phyloP scores from a whole-genome alignment of 768 basidiomycete genomes.

The Cyclocybe cylindracea region DNA sequence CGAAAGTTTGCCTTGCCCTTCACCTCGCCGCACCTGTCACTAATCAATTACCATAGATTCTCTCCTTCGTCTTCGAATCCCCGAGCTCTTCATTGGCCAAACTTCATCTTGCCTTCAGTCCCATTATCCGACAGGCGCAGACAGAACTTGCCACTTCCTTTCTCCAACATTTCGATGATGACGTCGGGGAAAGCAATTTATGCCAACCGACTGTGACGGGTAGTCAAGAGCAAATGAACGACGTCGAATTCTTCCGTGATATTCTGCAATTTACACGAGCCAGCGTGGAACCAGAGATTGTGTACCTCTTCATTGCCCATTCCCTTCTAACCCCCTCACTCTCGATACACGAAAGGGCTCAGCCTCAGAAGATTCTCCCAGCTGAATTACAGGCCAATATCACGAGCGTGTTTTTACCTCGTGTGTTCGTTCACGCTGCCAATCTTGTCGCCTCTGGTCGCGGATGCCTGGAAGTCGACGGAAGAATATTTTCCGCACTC shows the following conservation, averaged over 20 bases:
- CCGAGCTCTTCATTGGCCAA: neutral
- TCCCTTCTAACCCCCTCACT: constrained; percentile 35
- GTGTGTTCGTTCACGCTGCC: constrained; percentile 33
- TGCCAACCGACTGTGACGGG: neutral
- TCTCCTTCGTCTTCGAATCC: constrained; percentile 57
- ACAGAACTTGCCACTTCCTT: too few species aligned
- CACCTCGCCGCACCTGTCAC: neutral
- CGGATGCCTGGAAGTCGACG: constrained; percentile 50
- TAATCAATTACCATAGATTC: constrained; percentile 39
- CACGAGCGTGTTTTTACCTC: constrained; percentile 39
- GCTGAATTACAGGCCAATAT: constrained; percentile 32
- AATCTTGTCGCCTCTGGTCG: constrained; percentile 17
- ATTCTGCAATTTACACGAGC: neutral
- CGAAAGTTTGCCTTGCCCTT: constrained; percentile 44
- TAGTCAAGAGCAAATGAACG: neutral
- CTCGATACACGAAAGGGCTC: constrained; percentile 41
- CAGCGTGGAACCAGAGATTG: constrained; percentile 13
- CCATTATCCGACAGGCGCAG: too few species aligned
- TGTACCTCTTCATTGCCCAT: constrained; percentile 26
- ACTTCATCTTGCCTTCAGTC: too few species aligned
- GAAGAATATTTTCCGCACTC: constrained; percentile 48
- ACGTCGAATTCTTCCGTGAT: constrained; percentile 1
- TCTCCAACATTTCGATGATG: too few species aligned
- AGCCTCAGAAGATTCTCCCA: constrained; percentile 24
- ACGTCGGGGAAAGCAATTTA: neutral